A percentile compares a stretch with the other conserved stretches of the same genome.
Evolutionary conservation across 108 stramenopile genomes (phyloP).

Genomic region (Fragilaria crotonensis): DNA sequence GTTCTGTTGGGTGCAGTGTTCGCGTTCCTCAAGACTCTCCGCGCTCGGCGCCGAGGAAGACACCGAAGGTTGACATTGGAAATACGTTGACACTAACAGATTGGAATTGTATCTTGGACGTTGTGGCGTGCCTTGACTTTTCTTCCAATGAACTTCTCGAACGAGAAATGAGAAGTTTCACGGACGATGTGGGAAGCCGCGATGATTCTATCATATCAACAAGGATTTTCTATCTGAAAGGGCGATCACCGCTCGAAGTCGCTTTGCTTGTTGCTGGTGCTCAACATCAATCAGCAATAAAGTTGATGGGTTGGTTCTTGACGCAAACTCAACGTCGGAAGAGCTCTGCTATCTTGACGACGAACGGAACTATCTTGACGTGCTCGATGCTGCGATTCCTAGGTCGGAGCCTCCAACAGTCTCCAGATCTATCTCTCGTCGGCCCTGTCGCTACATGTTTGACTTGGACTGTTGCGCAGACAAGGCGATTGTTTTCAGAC

Average conservation of each 20-base stretch:
- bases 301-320: background rate
- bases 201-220: background rate
- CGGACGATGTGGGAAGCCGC: background rate
- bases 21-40: background rate
- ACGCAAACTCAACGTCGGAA: background rate
- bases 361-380: background rate
- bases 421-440: background rate
- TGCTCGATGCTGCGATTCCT: background rate
- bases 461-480: background rate
- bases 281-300: background rate
- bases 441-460: background rate
- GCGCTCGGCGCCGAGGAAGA: background rate
- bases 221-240: background rate
- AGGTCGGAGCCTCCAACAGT: background rate
- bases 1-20: background rate
- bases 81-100: background rate
- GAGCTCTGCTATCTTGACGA: background rate
- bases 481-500: background rate
- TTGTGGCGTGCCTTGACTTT: background rate
- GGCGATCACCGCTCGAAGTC: background rate
- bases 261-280: background rate
- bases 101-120: background rate
- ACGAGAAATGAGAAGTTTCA: background rate
- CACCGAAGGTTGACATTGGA: background rate
- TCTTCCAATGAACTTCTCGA: background rate